A percentile compares a stretch with the other conserved stretches of the same genome.
These are phyloP conservation scores for Phylloporus sp. DNA, from an alignment of 768 basidiomycete genomes.

Conservation along the genomic window DNA sequence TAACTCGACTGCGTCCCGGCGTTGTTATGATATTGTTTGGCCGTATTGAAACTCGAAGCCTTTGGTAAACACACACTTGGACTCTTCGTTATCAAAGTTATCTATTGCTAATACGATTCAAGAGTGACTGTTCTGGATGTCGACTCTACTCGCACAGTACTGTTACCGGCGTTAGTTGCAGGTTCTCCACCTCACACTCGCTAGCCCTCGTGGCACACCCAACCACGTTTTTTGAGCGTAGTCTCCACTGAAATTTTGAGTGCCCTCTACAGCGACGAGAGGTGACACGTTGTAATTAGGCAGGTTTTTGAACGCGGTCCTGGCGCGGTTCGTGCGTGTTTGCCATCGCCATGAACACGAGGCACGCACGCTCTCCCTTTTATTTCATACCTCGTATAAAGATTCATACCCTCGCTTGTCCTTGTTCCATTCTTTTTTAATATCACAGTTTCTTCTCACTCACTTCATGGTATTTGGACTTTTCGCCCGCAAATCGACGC, in stretches of 20 bases:
- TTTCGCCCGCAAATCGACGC: constrained; percentile 33
- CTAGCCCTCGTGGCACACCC: background rate
- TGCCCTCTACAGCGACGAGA: background rate
- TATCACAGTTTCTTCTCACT: constrained; percentile 7
- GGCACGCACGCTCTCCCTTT: constrained; percentile 7
- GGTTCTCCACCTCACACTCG: background rate
- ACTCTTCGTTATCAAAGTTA: background rate
- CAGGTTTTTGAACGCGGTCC: constrained; percentile 2
- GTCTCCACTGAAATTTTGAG: too few relatives aligned
- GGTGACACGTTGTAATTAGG: constrained; percentile 10
- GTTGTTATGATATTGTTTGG: constrained; percentile 25
- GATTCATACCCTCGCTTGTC: background rate
- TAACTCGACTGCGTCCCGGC: background rate
- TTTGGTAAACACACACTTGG: constrained; percentile 18
- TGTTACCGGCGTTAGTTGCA: background rate
- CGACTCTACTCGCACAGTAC: too few relatives aligned
- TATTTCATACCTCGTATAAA: constrained; percentile 14
- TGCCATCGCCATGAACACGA: constrained; percentile 18
- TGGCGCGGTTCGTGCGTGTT: constrained; percentile 14
- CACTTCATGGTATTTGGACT: constrained; percentile 39
- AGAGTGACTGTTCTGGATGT: too few relatives aligned
- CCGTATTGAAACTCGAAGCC: constrained; percentile 19
- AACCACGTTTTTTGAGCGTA: background rate
- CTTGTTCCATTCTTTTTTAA: constrained; percentile 1
- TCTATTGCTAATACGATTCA: too few relatives aligned